Base-by-base conservation (phyloP, 2,329 filamentous ascomycete genomes). In the Xylariaceae sp. region DNA sequence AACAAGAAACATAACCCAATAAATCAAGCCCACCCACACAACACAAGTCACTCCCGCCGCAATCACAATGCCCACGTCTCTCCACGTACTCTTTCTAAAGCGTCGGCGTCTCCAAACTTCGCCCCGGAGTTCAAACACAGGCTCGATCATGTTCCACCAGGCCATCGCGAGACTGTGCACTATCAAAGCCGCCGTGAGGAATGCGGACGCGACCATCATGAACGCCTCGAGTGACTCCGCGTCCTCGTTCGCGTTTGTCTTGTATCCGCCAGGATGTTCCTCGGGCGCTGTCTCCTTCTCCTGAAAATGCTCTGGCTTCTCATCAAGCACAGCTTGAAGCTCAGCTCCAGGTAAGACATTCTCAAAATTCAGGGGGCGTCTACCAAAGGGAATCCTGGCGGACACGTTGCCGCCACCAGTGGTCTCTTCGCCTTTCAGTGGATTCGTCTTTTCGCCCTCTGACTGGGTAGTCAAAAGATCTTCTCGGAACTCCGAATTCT, bases 101-200 rank as follows among this genome's bases (percentile, higher is more conserved):
- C 62, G 54, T 47, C 62, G 58, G 13, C 70, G 62, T 48, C 18
- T 61, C 68, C 68, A 68, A 5, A 71, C 57, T 4, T 61, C 64
- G 53, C 68, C 70, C 11, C 61, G 53, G 53, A 57, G 56, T 37
- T 72, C 65, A 48, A 72, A 69, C 4, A 64, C 70, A 35, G 69
- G 70, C 42, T 56, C 51, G 7, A 65, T 65, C 45, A 63, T 49
- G 11, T 53, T 55, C 68, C 68, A 71, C 65, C 66, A 71, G 2
- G 64, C 64, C 42, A 58, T 62, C 17, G 59, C 60, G 17, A 70
- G 52, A 4, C 65, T 64, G 1, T 68, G 50, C 30, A 60, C 13
- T 4, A 67, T 18, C 49, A 65, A 56, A 47, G 53, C 63, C 3
- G 54, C 51, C 9, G 56, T 59, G 30, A 59, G 56, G 17, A 64